Evolutionary conservation across 805 yeast species (phyloP).

Genomic region (Candida tibetensis): DNA sequence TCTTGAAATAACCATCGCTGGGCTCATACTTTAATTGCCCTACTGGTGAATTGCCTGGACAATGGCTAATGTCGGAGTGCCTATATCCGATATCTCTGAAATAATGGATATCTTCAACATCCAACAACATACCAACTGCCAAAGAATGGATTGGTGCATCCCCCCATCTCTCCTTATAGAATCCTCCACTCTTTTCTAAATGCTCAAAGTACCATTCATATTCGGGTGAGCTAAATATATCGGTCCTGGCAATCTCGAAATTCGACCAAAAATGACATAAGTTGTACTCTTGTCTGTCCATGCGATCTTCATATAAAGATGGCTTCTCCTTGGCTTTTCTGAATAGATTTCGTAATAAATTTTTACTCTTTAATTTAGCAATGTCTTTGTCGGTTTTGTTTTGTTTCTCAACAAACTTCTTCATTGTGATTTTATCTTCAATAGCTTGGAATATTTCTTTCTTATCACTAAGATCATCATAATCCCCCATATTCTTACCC

Average conservation of each 20-base stretch:
- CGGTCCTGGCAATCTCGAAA: constrained; percentile 86
- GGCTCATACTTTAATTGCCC: constrained; percentile 47
- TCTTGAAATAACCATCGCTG: constrained; percentile 11
- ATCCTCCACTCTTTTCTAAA: constrained; percentile 75
- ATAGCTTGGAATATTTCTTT: constrained; percentile 25
- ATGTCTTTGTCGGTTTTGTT: constrained; percentile 24
- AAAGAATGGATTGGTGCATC: constrained; percentile 94
- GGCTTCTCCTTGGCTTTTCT: constrained; percentile 15
- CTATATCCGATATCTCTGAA: constrained; percentile 90
- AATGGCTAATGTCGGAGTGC: constrained; percentile 78
- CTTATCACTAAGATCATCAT: constrained; percentile 18
- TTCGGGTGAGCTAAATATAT: constrained; percentile 60
- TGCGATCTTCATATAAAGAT: constrained; percentile 48
- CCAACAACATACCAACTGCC: constrained; percentile 74
- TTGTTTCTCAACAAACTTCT: constrained; percentile 17
- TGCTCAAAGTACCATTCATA: constrained; percentile 68
- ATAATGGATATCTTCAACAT: constrained; percentile 74
- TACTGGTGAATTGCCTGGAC: constrained; percentile 60
- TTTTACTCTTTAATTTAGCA: constrained; percentile 2
- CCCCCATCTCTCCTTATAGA: constrained; percentile 93
- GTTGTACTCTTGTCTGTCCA: constrained; percentile 68
- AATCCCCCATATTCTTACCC: constrained; percentile 22
- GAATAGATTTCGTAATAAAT: constrained; percentile 7
- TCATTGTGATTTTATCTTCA: constrained; percentile 26
- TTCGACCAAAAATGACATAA: constrained; percentile 91